These are phyloP conservation scores for Houttuynia cordata DNA, from an alignment of 164 flowering plant genomes.

Conservation along the genomic window DNA sequence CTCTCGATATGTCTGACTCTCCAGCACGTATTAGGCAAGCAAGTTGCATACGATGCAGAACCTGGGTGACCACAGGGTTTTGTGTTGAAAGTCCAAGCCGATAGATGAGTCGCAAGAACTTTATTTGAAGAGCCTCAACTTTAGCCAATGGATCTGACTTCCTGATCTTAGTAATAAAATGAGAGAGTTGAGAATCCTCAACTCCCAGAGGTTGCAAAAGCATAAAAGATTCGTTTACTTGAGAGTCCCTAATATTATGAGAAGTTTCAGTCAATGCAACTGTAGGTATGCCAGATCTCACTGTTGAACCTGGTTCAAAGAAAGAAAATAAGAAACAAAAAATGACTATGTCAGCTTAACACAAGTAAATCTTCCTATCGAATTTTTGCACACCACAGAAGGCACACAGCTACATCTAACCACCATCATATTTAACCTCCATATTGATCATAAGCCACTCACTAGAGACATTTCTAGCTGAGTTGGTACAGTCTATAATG, in stretches of 20 bases:
- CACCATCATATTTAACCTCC: too few relatives aligned
- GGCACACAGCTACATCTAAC: too few relatives aligned
- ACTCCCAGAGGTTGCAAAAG: constrained; percentile 12
- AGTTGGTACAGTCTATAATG: too few relatives aligned
- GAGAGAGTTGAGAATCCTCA: constrained; percentile 24
- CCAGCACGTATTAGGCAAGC: constrained; percentile 66
- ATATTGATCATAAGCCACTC: too few relatives aligned
- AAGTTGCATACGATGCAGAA: constrained; percentile 68
- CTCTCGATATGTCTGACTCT: constrained; percentile 52
- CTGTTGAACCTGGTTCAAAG: constrained; percentile 24
- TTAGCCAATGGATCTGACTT: constrained; percentile 43
- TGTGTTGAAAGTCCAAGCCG: constrained; percentile 48
- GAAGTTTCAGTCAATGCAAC: constrained; percentile 17
- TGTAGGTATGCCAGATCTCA: constrained; percentile 10
- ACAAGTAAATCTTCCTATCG: too few relatives aligned
- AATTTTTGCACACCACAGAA: too few relatives aligned
- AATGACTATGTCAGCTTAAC: too few relatives aligned
- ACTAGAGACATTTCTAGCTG: too few relatives aligned
- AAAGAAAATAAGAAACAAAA: too few relatives aligned
- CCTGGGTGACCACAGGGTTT: constrained; percentile 61
- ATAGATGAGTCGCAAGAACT: constrained; percentile 57
- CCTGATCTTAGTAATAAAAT: constrained; percentile 12
- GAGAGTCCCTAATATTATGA: constrained; percentile 16
- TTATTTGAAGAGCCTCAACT: constrained; percentile 63
- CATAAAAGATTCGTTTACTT: constrained; percentile 13